Base-by-base conservation (phyloP, 1,139 yeast genomes). In the Saccharomyces hybrid region DNA sequence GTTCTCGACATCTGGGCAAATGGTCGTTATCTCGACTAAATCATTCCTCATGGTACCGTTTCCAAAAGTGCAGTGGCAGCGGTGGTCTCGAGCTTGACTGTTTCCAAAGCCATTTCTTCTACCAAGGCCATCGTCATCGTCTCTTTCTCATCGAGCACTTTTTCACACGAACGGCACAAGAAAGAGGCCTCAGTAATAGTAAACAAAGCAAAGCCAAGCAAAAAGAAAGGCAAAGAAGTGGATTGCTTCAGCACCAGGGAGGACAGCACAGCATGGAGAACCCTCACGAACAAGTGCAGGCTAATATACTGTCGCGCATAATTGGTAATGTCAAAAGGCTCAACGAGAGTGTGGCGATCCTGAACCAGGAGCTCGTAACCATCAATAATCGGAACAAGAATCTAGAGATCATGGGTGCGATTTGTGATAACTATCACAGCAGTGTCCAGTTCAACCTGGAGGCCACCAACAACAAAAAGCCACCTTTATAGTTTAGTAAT, bases 221-320 rank as follows among this genome's bases (percentile, higher is more conserved):
- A 19, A 27, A 19, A 19, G 47, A 13, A 14, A 27, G 16, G 6
- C 1, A 26, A 46, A 2, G 5, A 26, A 27, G 29, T n/a, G 9
- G 14, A 27, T n/a, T 23, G 23, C 1, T 19, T 19, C 1, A 19
- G 23, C 11, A 23, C 11, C 23, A 19, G 44, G 16, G 25, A 49
- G 27, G 34, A 25, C n/a, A 49, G 32, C n/a, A 41, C 27, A 34
- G 25, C 25, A 86, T 88, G 95, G 93, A 88, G 72, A 89, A 89
- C 64, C 97, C 97, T 3, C 95, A 89, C 66, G 95, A 88, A 64
- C 88, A 86, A 66, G 88, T 83, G 7, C 97, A 90, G 65, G 85
- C 82, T 58, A 90, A 90, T 19, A 75, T 89, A 47, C 76, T 88
- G 56, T 80, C 89, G 26, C 81, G 97, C 59, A 87, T 89, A 41